A percentile compares a stretch with the other conserved stretches of the same genome.
Evolutionary conservation across 2,329 filamentous ascomycete genomes (phyloP).

Genomic region (Colletotrichum sidae): DNA sequence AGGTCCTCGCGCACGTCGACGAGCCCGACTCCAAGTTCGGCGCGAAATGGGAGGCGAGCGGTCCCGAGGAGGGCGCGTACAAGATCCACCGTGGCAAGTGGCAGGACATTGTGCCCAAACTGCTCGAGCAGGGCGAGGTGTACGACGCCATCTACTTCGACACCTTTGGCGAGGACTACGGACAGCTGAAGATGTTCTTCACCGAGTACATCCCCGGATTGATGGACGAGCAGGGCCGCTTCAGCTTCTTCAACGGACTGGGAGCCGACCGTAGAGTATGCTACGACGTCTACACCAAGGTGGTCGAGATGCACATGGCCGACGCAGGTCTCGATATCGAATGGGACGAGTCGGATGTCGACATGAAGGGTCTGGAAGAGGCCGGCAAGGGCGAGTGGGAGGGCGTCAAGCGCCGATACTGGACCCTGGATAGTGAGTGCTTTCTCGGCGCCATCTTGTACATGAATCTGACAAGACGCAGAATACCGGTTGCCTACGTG

Average conservation of each 20-base stretch:
- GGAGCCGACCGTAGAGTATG: conserved; percentile 92
- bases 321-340: conserved; percentile 92
- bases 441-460: background rate
- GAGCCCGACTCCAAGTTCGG: conserved; percentile 64
- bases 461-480: conserved; percentile 44
- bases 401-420: conserved; percentile 89
- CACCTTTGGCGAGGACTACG: conserved; percentile 95
- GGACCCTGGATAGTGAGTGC: conserved; percentile 79
- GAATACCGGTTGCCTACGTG: conserved; percentile 80
- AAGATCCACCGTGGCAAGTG: conserved; percentile 80
- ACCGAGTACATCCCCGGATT: conserved; percentile 86
- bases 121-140: conserved; percentile 75
- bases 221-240: conserved; percentile 77
- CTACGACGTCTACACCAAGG: conserved; percentile 95
- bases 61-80: conserved; percentile 74
- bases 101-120: conserved; percentile 80
- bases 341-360: conserved; percentile 83
- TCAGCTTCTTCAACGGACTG: conserved; percentile 91
- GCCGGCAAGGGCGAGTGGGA: conserved; percentile 84
- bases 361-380: conserved; percentile 72
- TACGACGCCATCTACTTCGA: conserved; percentile 97
- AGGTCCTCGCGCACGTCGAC: conserved; percentile 75
- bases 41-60: conserved; percentile 63
- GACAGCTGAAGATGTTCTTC: conserved; percentile 87
- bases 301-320: conserved; percentile 89